A percentile compares a stretch with the other conserved stretches of the same genome.
phyloP scores from a whole-genome alignment of 768 basidiomycete species.

The Candolleomyces efflorescens region DNA sequence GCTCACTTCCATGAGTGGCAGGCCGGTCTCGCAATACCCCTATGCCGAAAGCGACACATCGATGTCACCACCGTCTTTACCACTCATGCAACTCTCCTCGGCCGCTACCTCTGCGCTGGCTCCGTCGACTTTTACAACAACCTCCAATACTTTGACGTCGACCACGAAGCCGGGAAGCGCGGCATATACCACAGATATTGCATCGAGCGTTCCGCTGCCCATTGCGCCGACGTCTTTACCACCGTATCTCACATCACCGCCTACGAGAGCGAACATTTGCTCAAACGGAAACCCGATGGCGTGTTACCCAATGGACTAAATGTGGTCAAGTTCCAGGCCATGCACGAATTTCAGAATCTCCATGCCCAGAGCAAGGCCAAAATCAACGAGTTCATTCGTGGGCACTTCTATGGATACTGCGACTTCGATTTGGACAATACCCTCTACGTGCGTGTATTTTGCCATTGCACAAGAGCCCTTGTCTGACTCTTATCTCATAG shows the following conservation, averaged over 20 bases:
- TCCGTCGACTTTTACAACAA: conserved; percentile 99
- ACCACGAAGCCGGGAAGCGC: conserved; percentile 98
- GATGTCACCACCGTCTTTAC: conserved; percentile 99
- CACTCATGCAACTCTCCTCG: conserved; percentile 96
- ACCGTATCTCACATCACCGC: conserved; percentile 98
- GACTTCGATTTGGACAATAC: conserved; percentile 95
- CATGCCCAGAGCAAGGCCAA: conserved; percentile 94
- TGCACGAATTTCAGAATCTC: conserved; percentile 98
- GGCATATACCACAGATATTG: conserved; percentile 99
- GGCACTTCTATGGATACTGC: conserved; percentile 97
- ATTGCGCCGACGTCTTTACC: conserved; percentile 97
- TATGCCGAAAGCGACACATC: conserved; percentile 94
- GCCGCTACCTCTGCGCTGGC: conserved; percentile 97
- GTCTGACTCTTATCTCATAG: conserved; percentile 32
- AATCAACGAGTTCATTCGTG: conserved; percentile 96
- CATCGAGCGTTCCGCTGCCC: conserved; percentile 91
- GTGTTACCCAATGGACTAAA: conserved; percentile 97
- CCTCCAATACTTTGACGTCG: conserved; percentile 98
- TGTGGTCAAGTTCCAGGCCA: conserved; percentile 98
- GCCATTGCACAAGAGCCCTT: not conserved
- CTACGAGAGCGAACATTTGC: conserved; percentile 91
- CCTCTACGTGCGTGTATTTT: conserved; percentile 56
- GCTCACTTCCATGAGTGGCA: conserved; percentile 99
- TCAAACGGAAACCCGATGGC: conserved; percentile 97
- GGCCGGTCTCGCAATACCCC: conserved; percentile 90